A percentile compares a stretch with the other conserved stretches of the same genome.
phyloP scores from a whole-genome alignment of 2,329 filamentous ascomycete genomes.

The Cercospora sesami region DNA sequence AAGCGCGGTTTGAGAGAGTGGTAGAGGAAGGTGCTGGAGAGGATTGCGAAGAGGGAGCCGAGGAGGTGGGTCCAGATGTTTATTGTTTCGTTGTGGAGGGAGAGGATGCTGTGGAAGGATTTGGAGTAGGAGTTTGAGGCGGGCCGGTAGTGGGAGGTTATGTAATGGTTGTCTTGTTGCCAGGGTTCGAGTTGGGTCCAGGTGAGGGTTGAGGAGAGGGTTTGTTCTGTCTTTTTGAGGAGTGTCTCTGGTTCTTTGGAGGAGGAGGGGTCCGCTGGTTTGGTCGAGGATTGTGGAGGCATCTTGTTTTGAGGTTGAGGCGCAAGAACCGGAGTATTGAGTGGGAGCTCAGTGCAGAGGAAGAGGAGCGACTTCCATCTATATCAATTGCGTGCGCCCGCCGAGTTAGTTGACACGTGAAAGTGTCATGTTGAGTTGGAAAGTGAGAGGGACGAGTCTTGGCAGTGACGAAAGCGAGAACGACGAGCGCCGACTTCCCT shows the following conservation, averaged over 20 bases:
- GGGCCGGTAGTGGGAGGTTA: conserved; percentile 65
- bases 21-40: conserved; percentile 57
- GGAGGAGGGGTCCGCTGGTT: not conserved
- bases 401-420: conserved; percentile 10
- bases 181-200: conserved; percentile 48
- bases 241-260: not conserved
- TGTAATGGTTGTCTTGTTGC: conserved; percentile 67
- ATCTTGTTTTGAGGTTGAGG: not conserved
- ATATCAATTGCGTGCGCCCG: not conserved
- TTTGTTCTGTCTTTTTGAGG: conserved; percentile 28
- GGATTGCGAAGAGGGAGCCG: conserved; percentile 62
- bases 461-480: conserved; percentile 10
- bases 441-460: conserved; percentile 1
- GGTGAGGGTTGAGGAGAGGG: conserved; percentile 48
- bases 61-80: conserved; percentile 73
- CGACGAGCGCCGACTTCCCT: not conserved
- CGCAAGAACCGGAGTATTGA: too few species aligned
- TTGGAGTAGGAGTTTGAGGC: conserved; percentile 60
- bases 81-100: conserved; percentile 68
- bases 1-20: conserved; percentile 64
- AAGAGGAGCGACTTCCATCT: not conserved
- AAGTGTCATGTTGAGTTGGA: conserved; percentile 10
- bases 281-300: not conserved
- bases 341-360: too few species aligned
- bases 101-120: conserved; percentile 59